Base-by-base conservation (phyloP, 164 flowering plant genomes). In the Chimonanthus salicifolius region DNA sequence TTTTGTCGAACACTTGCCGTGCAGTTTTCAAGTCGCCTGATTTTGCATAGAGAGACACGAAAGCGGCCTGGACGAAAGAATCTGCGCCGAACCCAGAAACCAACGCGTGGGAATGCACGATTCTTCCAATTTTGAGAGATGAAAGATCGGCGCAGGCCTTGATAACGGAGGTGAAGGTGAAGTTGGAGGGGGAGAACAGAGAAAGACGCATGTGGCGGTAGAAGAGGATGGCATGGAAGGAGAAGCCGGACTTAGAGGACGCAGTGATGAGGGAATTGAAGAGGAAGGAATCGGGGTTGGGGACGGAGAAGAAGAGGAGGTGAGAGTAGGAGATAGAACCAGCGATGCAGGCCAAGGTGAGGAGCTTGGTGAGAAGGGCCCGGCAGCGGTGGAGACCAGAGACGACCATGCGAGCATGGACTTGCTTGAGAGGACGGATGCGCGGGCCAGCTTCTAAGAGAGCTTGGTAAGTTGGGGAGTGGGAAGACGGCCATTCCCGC, bases 121-220 rank as follows among this genome's bases (percentile, higher is more conserved):
- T 47, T 73, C 85, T 80, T 2, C 96, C 98, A 10, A 76, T 48
- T 21, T n/a, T 15, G 8, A 76, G 46, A 77, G 83, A 84, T 2
- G 84, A 78, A 50, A 87, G 83, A 81, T 84, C 86, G 15, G 84
- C 90, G 83, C 97, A 91, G 3, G 95, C 97, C 82, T 89, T 91
- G 45, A 91, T 75, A 73, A 89, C 81, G 60, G 91, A 69, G 0
- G 93, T 85, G 78, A 88, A 90, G 46, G 90, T 84, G 78, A 85
- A 89, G 77, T 72, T 85, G 2, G 88, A 81, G 1, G 75, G 87
- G 0, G 72, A 2, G 47, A 87, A 62, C 3, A 74, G 58, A 0
- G 73, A 49, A 4, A 69, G 21, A 5, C 80, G 67, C 97, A 90
- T 90, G 15, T 75, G 79, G 18, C 73, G 80, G 58, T 90, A 88